phyloP scores from a whole-genome alignment of 768 basidiomycete species.

The Boletus subcaerulescens region DNA sequence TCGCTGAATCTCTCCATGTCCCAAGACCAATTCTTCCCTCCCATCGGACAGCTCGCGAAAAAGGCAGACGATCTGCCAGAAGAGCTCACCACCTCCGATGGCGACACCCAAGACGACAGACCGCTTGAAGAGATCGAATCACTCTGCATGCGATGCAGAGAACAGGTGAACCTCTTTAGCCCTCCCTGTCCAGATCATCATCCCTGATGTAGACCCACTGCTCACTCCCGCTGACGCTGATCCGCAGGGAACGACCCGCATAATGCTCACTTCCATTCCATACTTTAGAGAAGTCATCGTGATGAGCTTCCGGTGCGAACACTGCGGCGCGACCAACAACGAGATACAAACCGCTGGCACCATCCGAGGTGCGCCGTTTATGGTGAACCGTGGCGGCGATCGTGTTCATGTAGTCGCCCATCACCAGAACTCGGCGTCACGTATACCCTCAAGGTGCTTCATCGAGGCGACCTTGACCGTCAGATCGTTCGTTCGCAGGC shows the following conservation, averaged over 20 bases:
- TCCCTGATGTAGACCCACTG: not conserved
- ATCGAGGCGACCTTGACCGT: slow-evolving; percentile 78
- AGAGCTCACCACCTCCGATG: slow-evolving; percentile 27
- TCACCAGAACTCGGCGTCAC: slow-evolving; percentile 71
- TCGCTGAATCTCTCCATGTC: slow-evolving; percentile 16
- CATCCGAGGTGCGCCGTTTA: slow-evolving; percentile 66
- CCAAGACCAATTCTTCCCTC: slow-evolving; percentile 46
- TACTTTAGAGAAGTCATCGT: slow-evolving; percentile 94
- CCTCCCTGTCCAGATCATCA: not conserved
- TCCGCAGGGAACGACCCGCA: slow-evolving; percentile 77
- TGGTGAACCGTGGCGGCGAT: no score
- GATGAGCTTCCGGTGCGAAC: slow-evolving; percentile 94
- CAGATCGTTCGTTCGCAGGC: slow-evolving; percentile 89
- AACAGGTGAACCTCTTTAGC: slow-evolving; percentile 63
- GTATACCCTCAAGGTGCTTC: slow-evolving; percentile 77
- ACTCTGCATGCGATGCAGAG: slow-evolving; percentile 89
- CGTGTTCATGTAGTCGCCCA: not conserved
- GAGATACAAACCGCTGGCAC: slow-evolving; percentile 89
- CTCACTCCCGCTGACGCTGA: slow-evolving; percentile 11
- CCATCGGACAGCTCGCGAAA: slow-evolving; percentile 54
- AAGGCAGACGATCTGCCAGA: slow-evolving; percentile 37
- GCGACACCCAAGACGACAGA: slow-evolving; percentile 40
- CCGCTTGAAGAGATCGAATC: slow-evolving; percentile 84
- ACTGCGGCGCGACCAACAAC: slow-evolving; percentile 87
- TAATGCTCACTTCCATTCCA: slow-evolving; percentile 91